A percentile compares a stretch with the other conserved stretches of the same genome.
Evolutionary conservation across 2,329 filamentous ascomycete species (phyloP).

Genomic region (Byssothecium circinans): DNA sequence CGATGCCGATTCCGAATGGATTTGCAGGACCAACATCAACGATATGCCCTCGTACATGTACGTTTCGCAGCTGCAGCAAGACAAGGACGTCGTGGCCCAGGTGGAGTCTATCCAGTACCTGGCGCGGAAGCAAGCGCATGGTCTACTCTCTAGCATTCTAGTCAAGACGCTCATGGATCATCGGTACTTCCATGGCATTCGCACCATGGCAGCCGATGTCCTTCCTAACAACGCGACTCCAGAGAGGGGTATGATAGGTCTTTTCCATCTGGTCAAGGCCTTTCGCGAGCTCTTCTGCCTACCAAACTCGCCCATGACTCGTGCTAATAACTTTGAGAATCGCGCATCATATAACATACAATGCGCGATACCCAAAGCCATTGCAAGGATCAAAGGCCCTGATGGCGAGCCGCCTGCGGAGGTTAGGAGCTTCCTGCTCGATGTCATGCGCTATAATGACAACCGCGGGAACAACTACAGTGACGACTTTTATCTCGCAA

Average conservation of each 20-base stretch:
- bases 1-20: conserved; percentile 98
- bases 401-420: conserved; percentile 76
- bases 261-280: conserved; percentile 80
- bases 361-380: conserved; percentile 76
- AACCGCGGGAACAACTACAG: conserved; percentile 88
- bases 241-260: conserved; percentile 69
- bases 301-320: conserved; percentile 73
- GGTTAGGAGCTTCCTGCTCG: conserved; percentile 81
- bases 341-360: conserved; percentile 84
- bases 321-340: conserved; percentile 89
- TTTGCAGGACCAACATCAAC: conserved; percentile 73
- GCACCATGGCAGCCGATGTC: conserved; percentile 78
- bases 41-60: conserved; percentile 97
- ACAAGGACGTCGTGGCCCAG: conserved; percentile 92
- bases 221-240: conserved; percentile 70
- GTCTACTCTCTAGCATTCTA: conserved; percentile 84
- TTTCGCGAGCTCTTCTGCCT: conserved; percentile 90
- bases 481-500: conserved; percentile 85
- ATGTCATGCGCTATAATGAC: conserved; percentile 90
- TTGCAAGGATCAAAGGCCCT: conserved; percentile 74
- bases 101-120: conserved; percentile 73
- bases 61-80: conserved; percentile 93
- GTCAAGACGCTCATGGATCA: conserved; percentile 86
- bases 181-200: conserved; percentile 91
- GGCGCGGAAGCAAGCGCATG: conserved; percentile 66